phyloP scores from a whole-genome alignment of 1,139 yeast genomes.

The Taiozyma sp. region DNA sequence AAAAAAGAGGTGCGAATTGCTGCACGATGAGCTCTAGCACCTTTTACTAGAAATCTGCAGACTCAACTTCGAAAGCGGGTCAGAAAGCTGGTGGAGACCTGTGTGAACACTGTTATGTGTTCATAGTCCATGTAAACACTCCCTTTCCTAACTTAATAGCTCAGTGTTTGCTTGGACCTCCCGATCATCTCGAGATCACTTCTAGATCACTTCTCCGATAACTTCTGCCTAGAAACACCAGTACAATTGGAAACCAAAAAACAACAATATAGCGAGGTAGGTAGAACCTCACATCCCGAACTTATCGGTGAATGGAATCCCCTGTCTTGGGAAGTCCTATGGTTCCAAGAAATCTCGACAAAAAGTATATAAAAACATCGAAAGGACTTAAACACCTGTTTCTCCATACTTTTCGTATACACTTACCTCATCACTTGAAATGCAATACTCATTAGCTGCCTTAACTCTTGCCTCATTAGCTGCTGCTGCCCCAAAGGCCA shows the following conservation, averaged over 20 bases:
- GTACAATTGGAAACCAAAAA: neutral
- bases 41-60: neutral
- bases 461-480: conserved; percentile 16
- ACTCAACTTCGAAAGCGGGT: neutral
- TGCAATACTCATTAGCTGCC: conserved; percentile 11
- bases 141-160: too few species aligned
- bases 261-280: neutral
- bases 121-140: too few species aligned
- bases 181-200: neutral
- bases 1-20: neutral
- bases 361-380: neutral
- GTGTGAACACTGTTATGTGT: too few species aligned
- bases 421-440: neutral
- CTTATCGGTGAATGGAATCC: neutral
- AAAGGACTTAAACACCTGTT: neutral
- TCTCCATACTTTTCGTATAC: neutral
- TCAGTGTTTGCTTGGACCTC: neutral
- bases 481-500: conserved; percentile 19
- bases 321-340: neutral
- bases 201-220: neutral
- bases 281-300: neutral
- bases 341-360: neutral
- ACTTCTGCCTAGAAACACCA: neutral
- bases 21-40: neutral
- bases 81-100: too few species aligned